Evolutionary conservation across 2,329 filamentous ascomycete species (phyloP), one percentile per base, ranked within the genome.

Genomic region (Pseudonectria buxi): DNA sequence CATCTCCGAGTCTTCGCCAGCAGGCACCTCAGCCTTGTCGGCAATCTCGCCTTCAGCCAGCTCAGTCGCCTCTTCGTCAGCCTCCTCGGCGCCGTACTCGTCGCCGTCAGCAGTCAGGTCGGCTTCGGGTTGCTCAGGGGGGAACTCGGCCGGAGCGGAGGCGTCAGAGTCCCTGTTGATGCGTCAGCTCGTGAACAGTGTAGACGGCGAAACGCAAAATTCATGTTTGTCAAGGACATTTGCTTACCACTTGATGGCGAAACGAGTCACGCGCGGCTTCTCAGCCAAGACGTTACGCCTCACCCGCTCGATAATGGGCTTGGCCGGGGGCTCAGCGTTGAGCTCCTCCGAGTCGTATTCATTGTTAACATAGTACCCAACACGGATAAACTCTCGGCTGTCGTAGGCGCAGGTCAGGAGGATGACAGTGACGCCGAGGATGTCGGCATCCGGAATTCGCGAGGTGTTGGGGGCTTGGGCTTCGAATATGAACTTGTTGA

Each of bases 341-440:
- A 98, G 75, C 61, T 94, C 86, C 54, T 94, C 87, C 16, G 85
- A 84, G 51, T 94, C 87, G 63, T 98, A 98, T 64, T 98, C 94
- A 56, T 98, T 98, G 74, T 96, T 98, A 55, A 98, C 92, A 53
- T 98, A 98, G 76, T 98, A 98, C 44, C 92, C 92, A 28, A 98
- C 90, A 48, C 92, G 88, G 26, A 98, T 88, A 55, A 98, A 98
- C 63, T 98, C 92, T 56, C 92, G 81, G 35, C 85, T 84, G 55
- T 98, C 92, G 67, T 98, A 98, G 62, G 87, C 85, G 67, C 92
- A 96, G 39, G 88, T 95, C 48, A 98, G 76, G 37, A 98, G 82
- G 53, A 98, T 88, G 54, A 98, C 92, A 4, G 92, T 98, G 33
- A 98, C 94, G 41, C 92, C 92, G 30, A 98, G 77, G 53, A 98